These are phyloP conservation scores for Cymbopogon citratus DNA, from an alignment of 176 grass and related monocot species.

Conservation along the genomic window DNA sequence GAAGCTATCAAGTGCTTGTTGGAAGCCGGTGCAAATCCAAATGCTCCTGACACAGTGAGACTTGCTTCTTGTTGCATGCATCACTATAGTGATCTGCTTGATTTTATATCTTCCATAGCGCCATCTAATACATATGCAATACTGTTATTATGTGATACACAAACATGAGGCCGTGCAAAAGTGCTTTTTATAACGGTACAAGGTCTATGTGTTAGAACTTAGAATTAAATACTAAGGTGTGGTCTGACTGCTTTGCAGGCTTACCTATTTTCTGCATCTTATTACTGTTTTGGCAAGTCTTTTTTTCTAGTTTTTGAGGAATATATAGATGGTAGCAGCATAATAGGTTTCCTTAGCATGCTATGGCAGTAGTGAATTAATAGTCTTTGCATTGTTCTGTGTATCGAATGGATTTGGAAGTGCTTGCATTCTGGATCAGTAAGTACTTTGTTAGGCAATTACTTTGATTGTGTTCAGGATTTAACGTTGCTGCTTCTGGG, in stretches of 20 bases:
- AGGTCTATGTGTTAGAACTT: background rate
- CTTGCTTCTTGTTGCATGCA: background rate
- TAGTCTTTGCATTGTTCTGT: background rate
- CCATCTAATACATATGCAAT: background rate
- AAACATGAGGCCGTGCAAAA: background rate
- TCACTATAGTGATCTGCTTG: background rate
- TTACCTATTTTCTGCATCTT: background rate
- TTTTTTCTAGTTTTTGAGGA: background rate
- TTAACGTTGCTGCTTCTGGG: constrained; percentile 1
- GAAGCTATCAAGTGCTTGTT: constrained; percentile 32
- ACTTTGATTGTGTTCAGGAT: background rate
- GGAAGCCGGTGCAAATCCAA: constrained; percentile 27
- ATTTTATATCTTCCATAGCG: background rate
- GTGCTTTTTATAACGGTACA: background rate
- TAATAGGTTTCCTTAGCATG: background rate
- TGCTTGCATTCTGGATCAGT: background rate
- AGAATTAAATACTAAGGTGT: background rate
- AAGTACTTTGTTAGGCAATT: background rate
- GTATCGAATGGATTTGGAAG: background rate
- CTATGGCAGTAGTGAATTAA: background rate
- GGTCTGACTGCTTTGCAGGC: background rate
- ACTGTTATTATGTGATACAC: background rate
- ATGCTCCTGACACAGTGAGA: constrained; percentile 19
- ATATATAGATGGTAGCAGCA: background rate
- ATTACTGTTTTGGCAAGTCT: background rate